Percentiles rank a stretch among this genome's conserved stretches.
phyloP scores from a whole-genome alignment of 2,329 filamentous ascomycete species.

The Aphanoascus verrucosus region DNA sequence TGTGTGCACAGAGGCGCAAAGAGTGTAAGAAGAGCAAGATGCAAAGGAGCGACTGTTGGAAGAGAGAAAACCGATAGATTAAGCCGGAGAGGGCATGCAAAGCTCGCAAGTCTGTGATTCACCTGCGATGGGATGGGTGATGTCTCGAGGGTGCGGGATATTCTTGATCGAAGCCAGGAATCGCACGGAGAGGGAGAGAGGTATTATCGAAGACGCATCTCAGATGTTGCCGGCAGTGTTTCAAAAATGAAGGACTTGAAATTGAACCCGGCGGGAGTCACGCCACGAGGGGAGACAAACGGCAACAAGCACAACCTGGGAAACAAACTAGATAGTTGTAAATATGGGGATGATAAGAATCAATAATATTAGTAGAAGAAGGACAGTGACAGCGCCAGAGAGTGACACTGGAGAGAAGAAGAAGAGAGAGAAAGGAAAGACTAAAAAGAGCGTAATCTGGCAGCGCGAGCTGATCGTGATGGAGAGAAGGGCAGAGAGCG shows the following conservation, averaged over 20 bases:
- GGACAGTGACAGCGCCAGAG: conserved; percentile 15
- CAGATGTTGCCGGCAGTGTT: background rate
- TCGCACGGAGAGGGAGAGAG: background rate
- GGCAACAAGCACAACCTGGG: background rate
- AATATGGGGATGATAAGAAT: conserved; percentile 1
- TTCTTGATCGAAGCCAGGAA: background rate
- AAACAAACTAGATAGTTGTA: conserved; percentile 1
- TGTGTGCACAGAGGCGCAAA: conserved; percentile 2
- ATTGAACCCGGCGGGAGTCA: background rate
- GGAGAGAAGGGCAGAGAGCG: conserved; percentile 10
- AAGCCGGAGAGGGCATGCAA: background rate
- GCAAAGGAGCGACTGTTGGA: conserved; percentile 9
- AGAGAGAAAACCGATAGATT: background rate
- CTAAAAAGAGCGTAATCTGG: conserved; percentile 12
- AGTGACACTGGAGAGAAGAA: conserved; percentile 19
- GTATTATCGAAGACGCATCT: conserved; percentile 8
- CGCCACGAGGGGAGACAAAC: conserved; percentile 9
- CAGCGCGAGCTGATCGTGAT: background rate
- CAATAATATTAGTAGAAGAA: conserved; percentile 8
- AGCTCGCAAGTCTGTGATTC: background rate
- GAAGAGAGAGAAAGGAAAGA: conserved; percentile 27
- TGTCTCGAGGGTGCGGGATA: background rate
- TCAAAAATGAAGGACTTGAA: conserved; percentile 10
- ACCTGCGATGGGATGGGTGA: background rate
- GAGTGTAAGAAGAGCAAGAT: conserved; percentile 6